A percentile compares a stretch with the other conserved stretches of the same genome.
Conservation (phyloP, 306 rosid genomes). For the Sechiopsis laciniata region DNA sequence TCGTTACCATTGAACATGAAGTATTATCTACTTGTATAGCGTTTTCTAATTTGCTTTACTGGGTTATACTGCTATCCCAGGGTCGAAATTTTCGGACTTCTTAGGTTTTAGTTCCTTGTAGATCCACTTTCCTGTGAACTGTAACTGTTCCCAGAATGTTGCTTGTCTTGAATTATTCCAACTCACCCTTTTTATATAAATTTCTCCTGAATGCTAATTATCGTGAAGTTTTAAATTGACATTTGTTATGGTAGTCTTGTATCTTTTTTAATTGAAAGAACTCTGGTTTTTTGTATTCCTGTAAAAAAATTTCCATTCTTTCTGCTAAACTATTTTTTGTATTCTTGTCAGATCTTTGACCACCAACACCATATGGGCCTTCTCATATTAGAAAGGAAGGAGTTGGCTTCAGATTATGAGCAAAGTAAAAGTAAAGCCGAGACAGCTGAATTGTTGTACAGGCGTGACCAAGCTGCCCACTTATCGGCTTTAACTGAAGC, state of each 20-base stretch:
- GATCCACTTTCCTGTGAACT: not conserved
- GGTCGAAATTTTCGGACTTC: not conserved
- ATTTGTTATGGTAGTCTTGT: not conserved
- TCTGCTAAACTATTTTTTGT: constrained; percentile 20
- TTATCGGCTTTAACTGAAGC: constrained; percentile 57
- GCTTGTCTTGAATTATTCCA: too few species aligned
- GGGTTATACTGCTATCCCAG: not conserved
- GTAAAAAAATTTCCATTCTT: not conserved
- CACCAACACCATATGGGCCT: constrained; percentile 98
- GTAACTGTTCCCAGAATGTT: not conserved
- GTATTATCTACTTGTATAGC: not conserved
- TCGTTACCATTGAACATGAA: not conserved
- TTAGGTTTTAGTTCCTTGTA: not conserved
- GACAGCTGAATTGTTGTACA: constrained; percentile 49
- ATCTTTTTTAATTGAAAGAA: not conserved
- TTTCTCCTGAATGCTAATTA: not conserved
- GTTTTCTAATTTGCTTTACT: not conserved
- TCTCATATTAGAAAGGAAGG: constrained; percentile 77
- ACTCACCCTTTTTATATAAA: constrained; percentile 1
- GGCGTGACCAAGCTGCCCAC: constrained; percentile 56
- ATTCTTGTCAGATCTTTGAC: constrained; percentile 52
- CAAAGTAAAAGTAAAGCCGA: constrained; percentile 53
- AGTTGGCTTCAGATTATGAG: constrained; percentile 55
- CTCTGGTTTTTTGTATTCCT: constrained; percentile 6
- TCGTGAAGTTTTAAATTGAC: not conserved